A percentile compares a stretch with the other conserved stretches of the same genome.
Evolutionary conservation across 352 stramenopile species (phyloP).

Genomic region (Pythium insidiosum): DNA sequence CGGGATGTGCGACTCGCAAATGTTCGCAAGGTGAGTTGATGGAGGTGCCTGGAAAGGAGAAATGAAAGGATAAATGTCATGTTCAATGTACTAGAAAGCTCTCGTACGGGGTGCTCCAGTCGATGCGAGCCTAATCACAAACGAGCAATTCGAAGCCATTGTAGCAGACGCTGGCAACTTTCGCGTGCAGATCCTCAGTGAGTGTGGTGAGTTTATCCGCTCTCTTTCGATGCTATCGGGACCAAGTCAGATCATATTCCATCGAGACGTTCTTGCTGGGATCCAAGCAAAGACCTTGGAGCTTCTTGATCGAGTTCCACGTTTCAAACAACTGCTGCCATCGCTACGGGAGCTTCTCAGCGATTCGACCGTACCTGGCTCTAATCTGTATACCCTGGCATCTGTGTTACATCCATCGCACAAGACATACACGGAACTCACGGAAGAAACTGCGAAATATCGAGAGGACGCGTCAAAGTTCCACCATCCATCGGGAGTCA

Average conservation of each 20-base stretch:
- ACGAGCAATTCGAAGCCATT: conserved; percentile 63
- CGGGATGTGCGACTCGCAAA: conserved; percentile 49
- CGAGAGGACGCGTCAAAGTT: too few relatives aligned
- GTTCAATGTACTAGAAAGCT: too few relatives aligned
- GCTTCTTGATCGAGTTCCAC: conserved; percentile 24
- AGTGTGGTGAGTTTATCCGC: conserved; percentile 38
- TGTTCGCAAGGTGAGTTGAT: conserved; percentile 51
- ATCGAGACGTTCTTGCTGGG: conserved; percentile 23
- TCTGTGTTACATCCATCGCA: neutral
- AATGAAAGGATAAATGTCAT: neutral
- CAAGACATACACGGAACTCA: neutral
- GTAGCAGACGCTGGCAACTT: conserved; percentile 61
- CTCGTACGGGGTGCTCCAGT: conserved; percentile 19
- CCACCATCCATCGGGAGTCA: conserved; percentile 35
- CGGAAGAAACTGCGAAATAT: too few relatives aligned
- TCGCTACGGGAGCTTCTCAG: too few relatives aligned
- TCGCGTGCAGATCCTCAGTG: conserved; percentile 60
- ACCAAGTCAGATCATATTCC: conserved; percentile 28
- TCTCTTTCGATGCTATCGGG: conserved; percentile 41
- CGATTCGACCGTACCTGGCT: too few relatives aligned
- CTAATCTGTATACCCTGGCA: neutral
- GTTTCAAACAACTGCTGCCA: conserved; percentile 11
- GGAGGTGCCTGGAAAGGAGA: too few relatives aligned
- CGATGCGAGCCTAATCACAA: conserved; percentile 30
- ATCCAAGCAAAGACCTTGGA: conserved; percentile 9